Conservation (phyloP, 1,139 yeast species). For the Blastobotrys aristatus region DNA sequence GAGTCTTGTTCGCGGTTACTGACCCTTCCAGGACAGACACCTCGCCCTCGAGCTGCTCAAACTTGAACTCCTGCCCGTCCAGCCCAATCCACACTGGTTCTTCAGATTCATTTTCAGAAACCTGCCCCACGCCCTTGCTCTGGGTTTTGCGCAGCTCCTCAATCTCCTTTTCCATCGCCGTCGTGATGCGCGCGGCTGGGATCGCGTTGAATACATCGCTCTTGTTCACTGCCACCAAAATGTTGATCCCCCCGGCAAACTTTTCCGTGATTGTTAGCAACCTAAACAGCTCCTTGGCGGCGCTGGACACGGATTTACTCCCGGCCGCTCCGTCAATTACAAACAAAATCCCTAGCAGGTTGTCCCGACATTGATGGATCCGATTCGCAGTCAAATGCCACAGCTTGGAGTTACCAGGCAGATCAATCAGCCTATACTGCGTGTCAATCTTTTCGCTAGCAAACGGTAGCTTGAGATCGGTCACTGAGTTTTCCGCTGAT, state of each 20-base stretch:
- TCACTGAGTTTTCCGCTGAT: conserved; percentile 40
- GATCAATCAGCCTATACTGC: conserved; percentile 54
- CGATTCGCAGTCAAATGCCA: conserved; percentile 34
- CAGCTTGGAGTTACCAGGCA: conserved; percentile 82
- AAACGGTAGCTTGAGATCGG: conserved; percentile 37
- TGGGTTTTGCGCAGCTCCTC: conserved; percentile 48
- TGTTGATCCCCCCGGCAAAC: conserved; percentile 51
- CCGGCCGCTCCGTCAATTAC: conserved; percentile 47
- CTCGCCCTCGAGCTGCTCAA: conserved; percentile 67
- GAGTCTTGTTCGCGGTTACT: conserved; percentile 50
- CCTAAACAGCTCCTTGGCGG: conserved; percentile 32
- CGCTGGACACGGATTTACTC: conserved; percentile 26
- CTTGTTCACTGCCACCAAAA: conserved; percentile 65
- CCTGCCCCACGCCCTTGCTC: conserved; percentile 40
- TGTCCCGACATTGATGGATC: conserved; percentile 16
- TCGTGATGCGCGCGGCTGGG: conserved; percentile 56
- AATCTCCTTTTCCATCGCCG: conserved; percentile 59
- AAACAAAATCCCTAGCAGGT: conserved; percentile 59
- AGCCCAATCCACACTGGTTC: conserved; percentile 46
- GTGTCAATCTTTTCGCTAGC: conserved; percentile 21
- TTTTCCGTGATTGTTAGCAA: conserved; percentile 32
- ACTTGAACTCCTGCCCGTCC: conserved; percentile 46
- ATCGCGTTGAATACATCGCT: conserved; percentile 57
- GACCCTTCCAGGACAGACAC: conserved; percentile 70
- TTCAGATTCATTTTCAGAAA: conserved; percentile 29